Percentiles rank a stretch among this genome's conserved stretches.
phyloP scores from a whole-genome alignment of 2,329 filamentous ascomycete species.

The Calcarisporium arbuscula region DNA sequence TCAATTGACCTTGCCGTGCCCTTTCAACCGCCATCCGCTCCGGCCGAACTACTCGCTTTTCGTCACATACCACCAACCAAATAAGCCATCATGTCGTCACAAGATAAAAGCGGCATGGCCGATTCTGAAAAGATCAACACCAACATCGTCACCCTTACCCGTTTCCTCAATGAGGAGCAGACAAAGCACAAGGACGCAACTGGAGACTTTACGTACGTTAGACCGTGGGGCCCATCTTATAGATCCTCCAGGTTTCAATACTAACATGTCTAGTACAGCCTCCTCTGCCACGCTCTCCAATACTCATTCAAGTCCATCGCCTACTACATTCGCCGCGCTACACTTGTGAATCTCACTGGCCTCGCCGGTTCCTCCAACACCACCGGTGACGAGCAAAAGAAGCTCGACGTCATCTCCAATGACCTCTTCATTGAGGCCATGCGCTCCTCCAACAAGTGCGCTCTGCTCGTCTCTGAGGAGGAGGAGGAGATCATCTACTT shows the following conservation, averaged over 20 bases:
- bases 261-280: constrained; percentile 40
- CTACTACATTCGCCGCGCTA: constrained; percentile 96
- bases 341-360: constrained; percentile 90
- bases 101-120: constrained; percentile 25
- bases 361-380: constrained; percentile 91
- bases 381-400: constrained; percentile 98
- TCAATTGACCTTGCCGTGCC: too few relatives aligned
- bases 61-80: too few relatives aligned
- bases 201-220: constrained; percentile 89
- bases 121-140: constrained; percentile 79
- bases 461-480: constrained; percentile 93
- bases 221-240: background rate
- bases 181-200: constrained; percentile 88
- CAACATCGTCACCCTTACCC: constrained; percentile 89
- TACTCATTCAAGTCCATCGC: constrained; percentile 99
- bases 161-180: constrained; percentile 96
- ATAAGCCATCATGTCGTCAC: too few relatives aligned
- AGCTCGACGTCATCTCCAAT: constrained; percentile 98
- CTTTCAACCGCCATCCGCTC: too few relatives aligned
- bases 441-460: constrained; percentile 84
- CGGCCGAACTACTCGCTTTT: too few relatives aligned
- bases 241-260: background rate
- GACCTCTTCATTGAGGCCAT: constrained; percentile 96
- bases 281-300: constrained; percentile 94
- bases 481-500: constrained; percentile 92